Evolutionary conservation across 257 asterid species (phyloP).

Genomic region (Linaria vulgaris): DNA sequence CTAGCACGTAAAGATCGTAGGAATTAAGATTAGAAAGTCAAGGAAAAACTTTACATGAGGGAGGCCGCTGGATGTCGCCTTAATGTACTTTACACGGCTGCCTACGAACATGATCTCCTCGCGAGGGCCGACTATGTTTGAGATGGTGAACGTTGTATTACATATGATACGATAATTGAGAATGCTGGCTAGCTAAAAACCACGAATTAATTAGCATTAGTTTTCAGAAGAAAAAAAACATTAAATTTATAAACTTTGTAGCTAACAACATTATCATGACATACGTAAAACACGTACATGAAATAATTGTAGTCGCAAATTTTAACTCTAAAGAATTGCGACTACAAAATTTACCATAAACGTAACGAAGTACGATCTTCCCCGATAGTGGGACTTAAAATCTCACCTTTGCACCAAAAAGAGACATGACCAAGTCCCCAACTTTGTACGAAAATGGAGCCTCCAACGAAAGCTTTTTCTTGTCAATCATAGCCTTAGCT

Average conservation of each 20-base stretch:
- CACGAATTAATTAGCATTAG: background rate
- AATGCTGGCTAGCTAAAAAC: constrained; percentile 47
- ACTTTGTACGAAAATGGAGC: constrained; percentile 61
- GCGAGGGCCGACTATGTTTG: constrained; percentile 72
- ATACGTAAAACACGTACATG: too few relatives aligned
- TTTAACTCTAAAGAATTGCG: too few relatives aligned
- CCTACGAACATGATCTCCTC: constrained; percentile 61
- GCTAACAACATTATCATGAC: too few relatives aligned
- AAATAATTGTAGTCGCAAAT: too few relatives aligned
- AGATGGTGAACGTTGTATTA: constrained; percentile 72
- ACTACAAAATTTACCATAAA: too few relatives aligned
- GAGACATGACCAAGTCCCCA: constrained; percentile 26
- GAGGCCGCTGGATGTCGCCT: constrained; percentile 54
- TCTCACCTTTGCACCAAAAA: constrained; percentile 13
- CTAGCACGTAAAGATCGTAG: background rate
- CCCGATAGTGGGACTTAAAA: too few relatives aligned
- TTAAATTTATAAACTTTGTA: too few relatives aligned
- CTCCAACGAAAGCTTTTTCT: constrained; percentile 74
- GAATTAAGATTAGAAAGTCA: background rate
- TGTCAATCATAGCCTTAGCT: constrained; percentile 74
- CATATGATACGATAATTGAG: constrained; percentile 62
- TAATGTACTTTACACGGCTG: constrained; percentile 52
- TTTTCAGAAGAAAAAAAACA: background rate
- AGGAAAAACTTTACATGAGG: constrained; percentile 67
- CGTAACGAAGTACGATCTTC: too few relatives aligned